Evolutionary conservation across 306 rosid species (phyloP).

Genomic region (Quercus alba): DNA sequence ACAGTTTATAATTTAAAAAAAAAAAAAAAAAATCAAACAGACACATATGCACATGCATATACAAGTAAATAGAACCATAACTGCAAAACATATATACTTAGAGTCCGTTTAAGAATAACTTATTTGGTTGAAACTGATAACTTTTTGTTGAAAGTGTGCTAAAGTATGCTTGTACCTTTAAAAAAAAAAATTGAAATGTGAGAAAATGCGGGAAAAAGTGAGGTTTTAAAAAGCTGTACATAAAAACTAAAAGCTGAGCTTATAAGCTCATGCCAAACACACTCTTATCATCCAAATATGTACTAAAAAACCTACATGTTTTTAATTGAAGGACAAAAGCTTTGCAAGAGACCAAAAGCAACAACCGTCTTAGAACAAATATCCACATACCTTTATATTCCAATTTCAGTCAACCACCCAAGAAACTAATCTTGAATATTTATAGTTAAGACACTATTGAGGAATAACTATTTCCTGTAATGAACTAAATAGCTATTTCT

Average conservation of each 20-base stretch:
- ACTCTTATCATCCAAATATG: neutral
- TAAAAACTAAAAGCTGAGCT: no score
- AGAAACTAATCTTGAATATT: neutral
- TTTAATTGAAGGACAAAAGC: neutral
- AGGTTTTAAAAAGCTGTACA: no score
- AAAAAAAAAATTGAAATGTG: no score
- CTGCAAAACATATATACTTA: neutral
- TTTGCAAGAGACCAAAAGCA: neutral
- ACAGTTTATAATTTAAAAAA: neutral
- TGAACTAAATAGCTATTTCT: no score
- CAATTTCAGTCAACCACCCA: neutral
- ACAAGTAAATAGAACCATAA: neutral
- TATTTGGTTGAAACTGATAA: no score
- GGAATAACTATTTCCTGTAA: no score
- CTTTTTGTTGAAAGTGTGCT: no score
- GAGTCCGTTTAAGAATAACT: no score
- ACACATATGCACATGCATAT: neutral
- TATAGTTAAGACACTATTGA: neutral
- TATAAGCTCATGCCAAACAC: no score
- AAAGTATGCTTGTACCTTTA: no score
- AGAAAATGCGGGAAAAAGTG: no score
- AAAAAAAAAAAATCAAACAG: no score
- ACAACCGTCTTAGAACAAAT: neutral
- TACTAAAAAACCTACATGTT: neutral
- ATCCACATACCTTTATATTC: neutral